These are phyloP conservation scores for Agastache rugosa DNA, from an alignment of 257 asterid species.

Conservation along the genomic window DNA sequence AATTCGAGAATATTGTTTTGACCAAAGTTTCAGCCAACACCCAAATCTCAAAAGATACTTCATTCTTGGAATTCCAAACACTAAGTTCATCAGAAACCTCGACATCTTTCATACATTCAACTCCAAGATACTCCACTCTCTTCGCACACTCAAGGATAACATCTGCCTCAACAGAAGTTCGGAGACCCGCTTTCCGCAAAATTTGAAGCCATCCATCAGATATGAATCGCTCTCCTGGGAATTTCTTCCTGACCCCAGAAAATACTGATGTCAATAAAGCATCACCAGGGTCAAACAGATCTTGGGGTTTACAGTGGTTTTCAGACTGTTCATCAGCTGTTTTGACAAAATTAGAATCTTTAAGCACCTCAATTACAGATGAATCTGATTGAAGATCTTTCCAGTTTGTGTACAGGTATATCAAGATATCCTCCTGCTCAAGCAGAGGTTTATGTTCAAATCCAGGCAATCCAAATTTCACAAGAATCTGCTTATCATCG, in stretches of 20 bases:
- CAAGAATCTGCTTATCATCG: slow-evolving; percentile 78
- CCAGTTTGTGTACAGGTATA: slow-evolving; percentile 83
- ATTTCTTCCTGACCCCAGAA: slow-evolving; percentile 76
- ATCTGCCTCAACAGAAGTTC: slow-evolving; percentile 82
- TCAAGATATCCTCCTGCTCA: slow-evolving; percentile 90
- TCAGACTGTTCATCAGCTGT: slow-evolving; percentile 76
- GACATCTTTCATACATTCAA: slow-evolving; percentile 61
- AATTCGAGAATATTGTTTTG: slow-evolving; percentile 78
- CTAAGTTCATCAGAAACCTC: slow-evolving; percentile 63
- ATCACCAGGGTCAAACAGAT: slow-evolving; percentile 88
- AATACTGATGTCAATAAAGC: slow-evolving; percentile 75
- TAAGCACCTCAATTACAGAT: slow-evolving; percentile 73
- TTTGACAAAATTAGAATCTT: slow-evolving; percentile 76
- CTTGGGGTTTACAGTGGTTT: slow-evolving; percentile 64
- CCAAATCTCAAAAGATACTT: slow-evolving; percentile 87
- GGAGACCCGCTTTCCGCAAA: slow-evolving; percentile 84
- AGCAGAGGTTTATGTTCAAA: slow-evolving; percentile 68
- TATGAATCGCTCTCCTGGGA: slow-evolving; percentile 93
- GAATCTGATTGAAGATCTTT: slow-evolving; percentile 77
- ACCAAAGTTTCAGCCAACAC: slow-evolving; percentile 81
- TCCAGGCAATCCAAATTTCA: slow-evolving; percentile 82
- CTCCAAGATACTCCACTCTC: slow-evolving; percentile 93
- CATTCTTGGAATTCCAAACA: slow-evolving; percentile 60
- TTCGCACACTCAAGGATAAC: slow-evolving; percentile 87
- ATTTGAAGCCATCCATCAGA: slow-evolving; percentile 88